Evolutionary conservation across 164 flowering plant genomes (phyloP).

Genomic region (Nymphaea colorata): DNA sequence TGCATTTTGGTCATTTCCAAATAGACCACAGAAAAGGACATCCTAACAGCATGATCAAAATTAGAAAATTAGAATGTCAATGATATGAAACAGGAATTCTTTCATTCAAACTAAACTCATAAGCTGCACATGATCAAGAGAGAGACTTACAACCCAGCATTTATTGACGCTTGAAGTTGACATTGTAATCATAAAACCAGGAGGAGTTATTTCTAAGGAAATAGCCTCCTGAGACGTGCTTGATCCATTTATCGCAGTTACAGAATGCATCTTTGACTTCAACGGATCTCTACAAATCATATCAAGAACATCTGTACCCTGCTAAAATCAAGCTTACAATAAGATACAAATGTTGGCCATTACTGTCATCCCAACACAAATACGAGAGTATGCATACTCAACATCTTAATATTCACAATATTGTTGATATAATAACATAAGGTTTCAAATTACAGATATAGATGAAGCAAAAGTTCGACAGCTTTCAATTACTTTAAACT

Average conservation of each 20-base stretch:
- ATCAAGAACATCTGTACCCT: not conserved
- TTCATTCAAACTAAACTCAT: too few relatives aligned
- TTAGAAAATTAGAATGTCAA: too few relatives aligned
- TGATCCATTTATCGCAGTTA: not conserved
- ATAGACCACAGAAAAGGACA: too few relatives aligned
- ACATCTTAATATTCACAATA: not conserved
- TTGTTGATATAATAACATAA: too few relatives aligned
- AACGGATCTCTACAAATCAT: not conserved
- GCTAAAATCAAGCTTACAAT: not conserved
- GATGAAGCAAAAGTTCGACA: too few relatives aligned
- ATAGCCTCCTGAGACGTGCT: not conserved
- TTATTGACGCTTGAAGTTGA: not conserved
- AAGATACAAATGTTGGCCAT: too few relatives aligned
- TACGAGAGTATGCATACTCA: not conserved
- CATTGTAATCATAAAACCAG: not conserved
- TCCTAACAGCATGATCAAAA: too few relatives aligned
- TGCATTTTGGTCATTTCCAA: too few relatives aligned
- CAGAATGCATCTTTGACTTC: not conserved
- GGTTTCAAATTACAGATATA: too few relatives aligned
- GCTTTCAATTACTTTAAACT: too few relatives aligned
- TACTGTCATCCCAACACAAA: not conserved
- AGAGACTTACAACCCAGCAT: not conserved
- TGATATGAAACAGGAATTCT: too few relatives aligned
- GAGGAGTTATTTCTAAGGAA: not conserved
- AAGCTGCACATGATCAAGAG: too few relatives aligned